phyloP scores from a whole-genome alignment of 768 basidiomycete genomes.

The Mycena polygramma region DNA sequence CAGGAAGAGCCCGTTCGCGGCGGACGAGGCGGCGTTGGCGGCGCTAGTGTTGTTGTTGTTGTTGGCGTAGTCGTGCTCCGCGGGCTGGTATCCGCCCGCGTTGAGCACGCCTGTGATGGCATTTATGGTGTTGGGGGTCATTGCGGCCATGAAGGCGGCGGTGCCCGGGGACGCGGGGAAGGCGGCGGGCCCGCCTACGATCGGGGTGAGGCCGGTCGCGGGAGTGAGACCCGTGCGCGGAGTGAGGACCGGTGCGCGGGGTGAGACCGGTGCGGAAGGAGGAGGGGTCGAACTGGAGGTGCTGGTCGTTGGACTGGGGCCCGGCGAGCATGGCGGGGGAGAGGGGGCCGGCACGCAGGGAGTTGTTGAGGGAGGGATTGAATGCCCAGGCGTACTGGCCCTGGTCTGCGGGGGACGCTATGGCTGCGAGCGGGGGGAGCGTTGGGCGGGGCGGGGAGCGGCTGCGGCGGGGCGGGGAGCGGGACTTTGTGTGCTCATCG shows the following conservation, averaged over 20 bases:
- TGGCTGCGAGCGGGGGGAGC: slow-evolving; percentile 85
- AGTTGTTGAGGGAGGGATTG: slow-evolving; percentile 72
- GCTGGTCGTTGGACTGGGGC: slow-evolving; percentile 66
- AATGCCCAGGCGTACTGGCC: slow-evolving; percentile 78
- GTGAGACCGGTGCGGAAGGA: slow-evolving; percentile 90
- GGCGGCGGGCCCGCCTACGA: slow-evolving; percentile 77
- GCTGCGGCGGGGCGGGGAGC: slow-evolving; percentile 47
- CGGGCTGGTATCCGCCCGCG: slow-evolving; percentile 66
- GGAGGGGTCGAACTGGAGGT: slow-evolving; percentile 75
- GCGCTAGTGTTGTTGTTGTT: slow-evolving; percentile 61
- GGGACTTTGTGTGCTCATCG: slow-evolving; percentile 38
- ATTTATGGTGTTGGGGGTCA: slow-evolving; percentile 83
- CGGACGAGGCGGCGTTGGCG: slow-evolving; percentile 59
- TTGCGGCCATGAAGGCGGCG: slow-evolving; percentile 88
- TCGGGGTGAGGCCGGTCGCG: slow-evolving; percentile 82
- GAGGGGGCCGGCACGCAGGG: slow-evolving; percentile 92
- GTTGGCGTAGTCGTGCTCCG: slow-evolving; percentile 55
- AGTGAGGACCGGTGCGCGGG: slow-evolving; percentile 86
- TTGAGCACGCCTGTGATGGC: slow-evolving; percentile 86
- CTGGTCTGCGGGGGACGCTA: slow-evolving; percentile 78
- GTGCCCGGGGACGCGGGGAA: slow-evolving; percentile 93
- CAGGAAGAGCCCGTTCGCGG: slow-evolving; percentile 94
- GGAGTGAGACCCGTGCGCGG: slow-evolving; percentile 87
- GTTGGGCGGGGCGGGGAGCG: slow-evolving; percentile 73
- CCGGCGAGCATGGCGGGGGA: slow-evolving; percentile 97